A percentile compares a stretch with the other conserved stretches of the same genome.
Conservation (phyloP, 169 alveolate genomes). For the Plasmodium fragile region DNA sequence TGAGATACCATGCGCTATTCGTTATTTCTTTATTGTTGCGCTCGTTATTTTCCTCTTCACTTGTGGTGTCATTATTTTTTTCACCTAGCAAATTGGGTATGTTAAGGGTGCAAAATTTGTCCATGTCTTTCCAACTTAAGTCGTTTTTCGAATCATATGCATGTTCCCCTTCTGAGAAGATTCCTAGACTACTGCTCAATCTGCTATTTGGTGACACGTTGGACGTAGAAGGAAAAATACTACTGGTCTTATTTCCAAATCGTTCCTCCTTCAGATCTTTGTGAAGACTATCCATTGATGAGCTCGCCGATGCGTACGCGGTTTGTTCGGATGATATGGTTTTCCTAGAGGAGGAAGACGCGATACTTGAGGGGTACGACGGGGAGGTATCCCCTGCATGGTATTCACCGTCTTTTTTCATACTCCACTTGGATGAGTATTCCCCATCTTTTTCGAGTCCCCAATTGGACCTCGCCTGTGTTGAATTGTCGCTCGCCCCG, state of each 20-base stretch:
- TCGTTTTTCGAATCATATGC: not conserved
- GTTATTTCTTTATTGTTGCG: constrained; percentile 5
- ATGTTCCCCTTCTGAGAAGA: not conserved
- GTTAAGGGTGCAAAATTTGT: not conserved
- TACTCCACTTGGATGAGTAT: not conserved
- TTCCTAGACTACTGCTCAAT: not conserved
- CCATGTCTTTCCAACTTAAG: not conserved
- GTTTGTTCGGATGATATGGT: not conserved
- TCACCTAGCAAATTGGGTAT: not conserved
- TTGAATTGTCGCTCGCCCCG: not conserved
- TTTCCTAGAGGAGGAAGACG: not conserved
- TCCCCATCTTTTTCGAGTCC: not conserved
- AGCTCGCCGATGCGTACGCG: not conserved
- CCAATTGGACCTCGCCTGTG: not conserved
- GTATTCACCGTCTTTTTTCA: not conserved
- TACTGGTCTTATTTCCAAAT: not conserved
- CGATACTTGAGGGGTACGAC: not conserved
- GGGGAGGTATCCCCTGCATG: not conserved
- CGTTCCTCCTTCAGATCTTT: not conserved
- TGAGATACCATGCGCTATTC: constrained; percentile 14
- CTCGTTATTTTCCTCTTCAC: constrained; percentile 19
- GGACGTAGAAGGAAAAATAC: not conserved
- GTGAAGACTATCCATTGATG: not conserved
- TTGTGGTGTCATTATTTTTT: not conserved
- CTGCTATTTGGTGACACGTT: not conserved